Percentiles rank a stretch among this genome's conserved stretches.
These are phyloP conservation scores for Ambrosiella beaveri DNA, from an alignment of 2,329 filamentous ascomycete species.

Conservation along the genomic window DNA sequence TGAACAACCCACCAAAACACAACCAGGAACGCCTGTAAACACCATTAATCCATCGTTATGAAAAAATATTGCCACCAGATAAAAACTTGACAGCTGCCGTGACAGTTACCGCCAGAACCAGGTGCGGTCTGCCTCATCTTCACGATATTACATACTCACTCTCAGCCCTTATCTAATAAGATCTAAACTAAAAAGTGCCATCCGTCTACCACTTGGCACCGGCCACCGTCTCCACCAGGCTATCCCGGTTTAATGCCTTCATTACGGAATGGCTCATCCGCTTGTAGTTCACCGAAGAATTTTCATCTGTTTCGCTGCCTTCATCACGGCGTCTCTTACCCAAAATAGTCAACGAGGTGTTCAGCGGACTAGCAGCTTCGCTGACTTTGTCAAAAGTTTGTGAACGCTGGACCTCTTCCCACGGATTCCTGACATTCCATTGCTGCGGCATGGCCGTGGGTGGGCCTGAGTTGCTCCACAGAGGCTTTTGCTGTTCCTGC, in stretches of 20 bases:
- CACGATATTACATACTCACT: neutral
- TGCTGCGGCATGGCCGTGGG: neutral
- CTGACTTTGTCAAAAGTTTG: slow-evolving; percentile 7
- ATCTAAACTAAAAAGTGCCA: neutral
- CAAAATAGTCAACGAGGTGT: neutral
- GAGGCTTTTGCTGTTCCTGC: slow-evolving; percentile 1
- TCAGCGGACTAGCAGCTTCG: slow-evolving; percentile 5
- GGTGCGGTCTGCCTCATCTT: no score
- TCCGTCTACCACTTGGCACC: slow-evolving; percentile 3
- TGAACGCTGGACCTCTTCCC: slow-evolving; percentile 5
- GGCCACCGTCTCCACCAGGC: neutral
- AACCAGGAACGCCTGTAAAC: no score
- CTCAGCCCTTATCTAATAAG: neutral
- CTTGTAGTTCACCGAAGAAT: slow-evolving; percentile 2
- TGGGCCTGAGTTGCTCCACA: slow-evolving; percentile 4
- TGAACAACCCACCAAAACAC: no score
- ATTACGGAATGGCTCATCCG: slow-evolving; percentile 1
- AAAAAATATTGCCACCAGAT: no score
- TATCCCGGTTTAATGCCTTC: neutral
- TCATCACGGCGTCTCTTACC: slow-evolving; percentile 11
- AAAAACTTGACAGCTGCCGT: no score
- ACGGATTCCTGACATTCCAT: slow-evolving; percentile 6
- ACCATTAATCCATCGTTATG: no score
- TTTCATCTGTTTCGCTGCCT: slow-evolving; percentile 4
- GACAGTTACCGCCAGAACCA: no score